Evolutionary conservation across 2,329 filamentous ascomycete genomes (phyloP).

Genomic region (Ophiostoma angusticollis): DNA sequence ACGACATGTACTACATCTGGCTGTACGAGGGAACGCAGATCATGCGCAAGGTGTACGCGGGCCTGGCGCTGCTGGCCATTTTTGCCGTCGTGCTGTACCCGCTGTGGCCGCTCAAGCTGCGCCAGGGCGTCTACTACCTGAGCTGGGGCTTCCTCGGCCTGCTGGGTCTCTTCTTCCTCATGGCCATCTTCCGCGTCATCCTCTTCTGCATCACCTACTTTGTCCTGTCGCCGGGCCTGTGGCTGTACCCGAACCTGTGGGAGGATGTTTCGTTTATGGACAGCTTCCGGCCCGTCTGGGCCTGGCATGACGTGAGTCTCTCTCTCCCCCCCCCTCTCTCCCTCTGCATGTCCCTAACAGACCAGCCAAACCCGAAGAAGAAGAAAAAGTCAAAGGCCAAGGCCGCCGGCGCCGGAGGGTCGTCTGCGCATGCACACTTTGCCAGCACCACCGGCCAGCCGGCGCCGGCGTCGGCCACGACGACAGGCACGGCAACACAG

Average conservation of each 20-base stretch:
- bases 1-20: slow-evolving; percentile 93
- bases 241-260: slow-evolving; percentile 95
- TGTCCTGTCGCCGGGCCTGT: slow-evolving; percentile 70
- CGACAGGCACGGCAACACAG: slow-evolving; percentile 43
- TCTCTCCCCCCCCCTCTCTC: background rate
- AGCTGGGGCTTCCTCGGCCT: slow-evolving; percentile 87
- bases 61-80: slow-evolving; percentile 67
- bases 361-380: slow-evolving; percentile 37
- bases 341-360: slow-evolving; percentile 2
- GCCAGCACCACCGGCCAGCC: slow-evolving; percentile 40
- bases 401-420: slow-evolving; percentile 17
- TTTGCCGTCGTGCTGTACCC: slow-evolving; percentile 90
- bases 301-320: slow-evolving; percentile 83
- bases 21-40: slow-evolving; percentile 88
- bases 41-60: slow-evolving; percentile 86
- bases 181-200: slow-evolving; percentile 94
- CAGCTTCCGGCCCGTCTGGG: slow-evolving; percentile 91
- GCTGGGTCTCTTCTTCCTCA: slow-evolving; percentile 86
- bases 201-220: slow-evolving; percentile 92
- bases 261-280: slow-evolving; percentile 98
- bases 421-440: slow-evolving; percentile 33
- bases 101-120: slow-evolving; percentile 82
- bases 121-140: slow-evolving; percentile 92
- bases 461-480: slow-evolving; percentile 39
- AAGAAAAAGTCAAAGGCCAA: slow-evolving; percentile 37